phyloP scores from a whole-genome alignment of 768 basidiomycete species.

The Cyclocybe cylindracea region DNA sequence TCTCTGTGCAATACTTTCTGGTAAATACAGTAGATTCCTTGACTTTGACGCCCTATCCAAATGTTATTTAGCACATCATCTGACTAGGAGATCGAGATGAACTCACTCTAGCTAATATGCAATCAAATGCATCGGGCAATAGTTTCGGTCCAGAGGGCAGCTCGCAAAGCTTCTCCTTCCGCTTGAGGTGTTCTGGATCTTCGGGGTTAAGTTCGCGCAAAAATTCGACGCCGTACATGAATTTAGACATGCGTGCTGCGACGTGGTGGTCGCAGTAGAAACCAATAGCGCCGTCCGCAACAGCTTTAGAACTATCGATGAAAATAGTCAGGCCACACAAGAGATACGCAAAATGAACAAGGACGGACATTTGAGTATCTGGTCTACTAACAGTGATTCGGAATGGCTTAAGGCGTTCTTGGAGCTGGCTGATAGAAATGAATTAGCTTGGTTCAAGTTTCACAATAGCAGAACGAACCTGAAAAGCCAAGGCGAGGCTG shows the following conservation, averaged over 20 bases:
- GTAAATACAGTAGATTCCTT: slow-evolving; percentile 83
- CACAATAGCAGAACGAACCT: slow-evolving; percentile 21
- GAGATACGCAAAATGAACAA: slow-evolving; percentile 2
- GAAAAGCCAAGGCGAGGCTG: slow-evolving; percentile 82
- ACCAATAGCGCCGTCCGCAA: slow-evolving; percentile 81
- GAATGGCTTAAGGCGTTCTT: slow-evolving; percentile 60
- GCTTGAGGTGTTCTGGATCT: slow-evolving; percentile 65
- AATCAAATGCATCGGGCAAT: slow-evolving; percentile 83
- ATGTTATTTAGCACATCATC: background rate
- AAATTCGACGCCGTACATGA: slow-evolving; percentile 83
- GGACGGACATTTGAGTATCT: slow-evolving; percentile 73
- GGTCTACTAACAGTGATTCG: slow-evolving; percentile 70
- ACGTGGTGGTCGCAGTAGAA: slow-evolving; percentile 88
- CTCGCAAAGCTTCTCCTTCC: slow-evolving; percentile 69
- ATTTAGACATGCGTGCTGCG: slow-evolving; percentile 77
- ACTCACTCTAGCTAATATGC: slow-evolving; percentile 69
- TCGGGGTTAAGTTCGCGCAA: slow-evolving; percentile 64
- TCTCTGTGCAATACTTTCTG: slow-evolving; percentile 80
- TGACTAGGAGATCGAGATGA: background rate
- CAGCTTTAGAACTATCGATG: slow-evolving; percentile 72
- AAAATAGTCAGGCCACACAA: background rate
- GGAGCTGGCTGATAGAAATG: slow-evolving; percentile 48
- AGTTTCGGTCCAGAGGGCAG: slow-evolving; percentile 76
- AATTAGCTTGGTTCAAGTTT: background rate
- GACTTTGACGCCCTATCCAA: slow-evolving; percentile 62